phyloP scores from a whole-genome alignment of 495 filamentous ascomycete genomes.

The Oidiodendron maius region DNA sequence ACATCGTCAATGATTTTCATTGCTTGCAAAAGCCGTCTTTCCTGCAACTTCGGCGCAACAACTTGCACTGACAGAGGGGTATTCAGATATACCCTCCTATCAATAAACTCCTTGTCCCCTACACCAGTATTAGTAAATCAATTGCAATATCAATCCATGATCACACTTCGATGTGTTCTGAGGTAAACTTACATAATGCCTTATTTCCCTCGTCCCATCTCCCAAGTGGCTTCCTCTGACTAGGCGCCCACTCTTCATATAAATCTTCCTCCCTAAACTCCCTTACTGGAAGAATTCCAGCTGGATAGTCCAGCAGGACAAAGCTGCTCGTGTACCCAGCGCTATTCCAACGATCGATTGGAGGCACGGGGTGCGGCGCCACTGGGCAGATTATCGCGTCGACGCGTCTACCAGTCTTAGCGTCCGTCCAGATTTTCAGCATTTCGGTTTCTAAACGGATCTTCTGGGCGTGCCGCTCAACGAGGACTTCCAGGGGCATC shows the following conservation, averaged over 20 bases:
- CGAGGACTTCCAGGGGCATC: conserved; percentile 35
- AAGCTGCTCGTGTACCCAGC: conserved; percentile 56
- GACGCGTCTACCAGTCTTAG: conserved; percentile 27
- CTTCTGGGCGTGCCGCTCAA: conserved; percentile 43
- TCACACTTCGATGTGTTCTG: not conserved
- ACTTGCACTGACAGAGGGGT: conserved; percentile 55
- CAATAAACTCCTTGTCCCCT: conserved; percentile 46
- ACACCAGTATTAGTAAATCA: conserved; percentile 7
- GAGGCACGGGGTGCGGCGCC: conserved; percentile 55
- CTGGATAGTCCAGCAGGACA: conserved; percentile 56
- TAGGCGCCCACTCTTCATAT: conserved; percentile 33
- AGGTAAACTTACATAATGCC: conserved; percentile 46
- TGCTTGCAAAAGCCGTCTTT: conserved; percentile 47
- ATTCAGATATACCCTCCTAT: conserved; percentile 50
- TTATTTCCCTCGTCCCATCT: conserved; percentile 60
- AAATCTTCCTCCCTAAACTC: conserved; percentile 42
- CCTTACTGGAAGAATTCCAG: conserved; percentile 52
- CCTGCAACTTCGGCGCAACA: conserved; percentile 51
- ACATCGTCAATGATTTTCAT: conserved; percentile 48
- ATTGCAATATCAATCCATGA: not conserved
- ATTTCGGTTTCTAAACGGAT: conserved; percentile 46
- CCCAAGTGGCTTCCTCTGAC: conserved; percentile 32
- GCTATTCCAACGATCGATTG: conserved; percentile 57
- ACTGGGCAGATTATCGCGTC: conserved; percentile 50
- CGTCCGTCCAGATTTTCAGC: conserved; percentile 45